Evolutionary conservation across 495 filamentous ascomycete genomes (phyloP), one percentile per base, ranked within the genome.

Genomic region (Hyaloscypha hepaticicola): DNA sequence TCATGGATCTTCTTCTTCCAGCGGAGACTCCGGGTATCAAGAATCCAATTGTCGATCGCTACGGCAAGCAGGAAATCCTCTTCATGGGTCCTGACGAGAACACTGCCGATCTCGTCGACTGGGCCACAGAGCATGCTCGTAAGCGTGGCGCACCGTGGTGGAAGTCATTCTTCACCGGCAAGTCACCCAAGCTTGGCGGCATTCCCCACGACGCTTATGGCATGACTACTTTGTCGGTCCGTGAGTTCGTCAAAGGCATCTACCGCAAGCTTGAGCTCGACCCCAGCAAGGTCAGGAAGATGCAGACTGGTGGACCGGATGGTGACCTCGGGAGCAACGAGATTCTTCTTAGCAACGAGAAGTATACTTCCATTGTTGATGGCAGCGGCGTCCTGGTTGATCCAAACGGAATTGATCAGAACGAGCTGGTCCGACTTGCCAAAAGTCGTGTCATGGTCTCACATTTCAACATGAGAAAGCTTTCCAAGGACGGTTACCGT

Each of bases 111-210:
- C 82, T 99, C 55, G 95, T 99, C 38, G 88, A 98, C 76, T 99
- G 95, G 95, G 95, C 95, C 28, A 99, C 95, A 3, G 91, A 93
- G 75, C 95, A 99, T 75, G 96, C 95, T 64, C 85, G 91, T 38
- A 81, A 78, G 68, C 86, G 95, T 66, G 93, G 93, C 59, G 96
- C 96, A 26, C 91, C 91, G 26, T 98, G 94, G 93, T 99, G 95
- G 95, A 99, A 98, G 80, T 98, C 96, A 0, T 99, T 99, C 86
- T 98, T 99, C 82, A 99, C 95, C 2, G 95, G 95, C 72, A 98
- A 98, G 83, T 96, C 90, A 69, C 95, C 95, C 26, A 94, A 88
- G 76, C 82, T 99, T 48, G 95, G 95, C 55, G 95, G 95, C 72
- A 99, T 99, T 65, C 95, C 95, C 4, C 95, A 99, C 75, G 95